Base-by-base conservation (phyloP, 2,329 filamentous ascomycete species). In the Xylogone sp. region DNA sequence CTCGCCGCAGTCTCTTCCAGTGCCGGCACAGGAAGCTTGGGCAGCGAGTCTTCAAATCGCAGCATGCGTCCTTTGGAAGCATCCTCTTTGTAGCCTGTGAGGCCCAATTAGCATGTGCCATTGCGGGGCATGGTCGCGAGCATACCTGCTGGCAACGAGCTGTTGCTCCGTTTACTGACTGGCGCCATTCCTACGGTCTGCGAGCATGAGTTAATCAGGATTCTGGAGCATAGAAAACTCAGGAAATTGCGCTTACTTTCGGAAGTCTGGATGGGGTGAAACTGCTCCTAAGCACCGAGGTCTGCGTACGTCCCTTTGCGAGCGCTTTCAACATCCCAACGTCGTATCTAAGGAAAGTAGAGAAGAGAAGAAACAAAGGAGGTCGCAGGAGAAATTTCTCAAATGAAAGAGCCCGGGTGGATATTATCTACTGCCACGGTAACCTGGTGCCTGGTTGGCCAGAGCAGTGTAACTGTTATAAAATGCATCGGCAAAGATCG, bases 11-110 rank as follows among this genome's bases (percentile, higher is more conserved):
- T 94, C 74, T 94, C 89, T 67, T 93, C 84, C 60, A 95, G 86
- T 1, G 87, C 86, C 10, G 89, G 89, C 3, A 94, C 87, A 13
- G 90, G 89, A 22, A 95, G 78, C 34, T 78, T 79, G 43, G 89
- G 89, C 27, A 95, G 81, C n/a, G 88, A 93, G 34, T 92, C 88
- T 68, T 95, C 88, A 70, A 88, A 95, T 61, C 90, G 83, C 61
- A 94, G 78, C 87, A 90, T 94, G 45, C 83, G 76, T 49, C 88
- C 88, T 69, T 90, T 92, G 63, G 83, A 84, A 63, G 79, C 78
- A 70, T 94, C 88, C 73, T 94, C 90, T 64, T 78, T 82, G 73
- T 94, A 93, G 62, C 86, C 88, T 89, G 63, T 8, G n/a, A 24
- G 34, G 29, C 21, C 12, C 29, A 46, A 22, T 61, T 27, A 62